Evolutionary conservation across 306 rosid genomes (phyloP), one percentile per base, ranked within the genome.

Genomic region (Castanea mollissima): DNA sequence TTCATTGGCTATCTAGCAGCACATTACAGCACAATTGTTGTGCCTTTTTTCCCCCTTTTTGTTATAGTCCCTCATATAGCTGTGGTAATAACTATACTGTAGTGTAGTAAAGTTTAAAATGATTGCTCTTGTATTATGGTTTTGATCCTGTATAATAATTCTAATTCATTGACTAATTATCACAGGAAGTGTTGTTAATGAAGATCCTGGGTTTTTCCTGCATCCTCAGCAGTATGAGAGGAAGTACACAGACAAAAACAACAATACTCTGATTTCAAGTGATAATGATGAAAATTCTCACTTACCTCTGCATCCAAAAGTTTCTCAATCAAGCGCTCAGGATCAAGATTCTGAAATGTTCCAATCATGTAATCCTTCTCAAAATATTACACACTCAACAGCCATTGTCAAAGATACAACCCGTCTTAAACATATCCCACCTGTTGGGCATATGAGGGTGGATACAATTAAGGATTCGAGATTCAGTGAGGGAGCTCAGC

Each of bases 401-500:
- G 18, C 73, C 46, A 31, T 70, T 69, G 89, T 79, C 71, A 87
- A 86, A 80, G 93, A 87, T 85, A 88, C 86, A 78, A 80, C 79
- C 31, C 89, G 83, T 63, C 19, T 75, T 62, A 92, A 84, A 75
- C 74, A 57, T 75, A 71, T 82, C 76, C 85, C 76, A 27, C 89
- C 87, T 62, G 59, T 82, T 82, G 86, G 85, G 59, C 91, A 44
- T 82, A 83, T 86, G 58, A 90, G 88, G 80, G 75, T 85, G 82
- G 91, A 89, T 74, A 41, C 85, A 55, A 38, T 78, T 51, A 87
- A 75, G 76, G 88, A 76, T 59, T 71, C 86, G 51, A 89, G 90
- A 86, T 85, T 89, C 83, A 52, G 59, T 54, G 93, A 86, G 79
- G 97, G 89, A 78, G 85, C 69, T 71, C 94, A 84, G 82, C 80